Conservation (phyloP, 352 stramenopile genomes). For the Globisporangium alternatum region DNA sequence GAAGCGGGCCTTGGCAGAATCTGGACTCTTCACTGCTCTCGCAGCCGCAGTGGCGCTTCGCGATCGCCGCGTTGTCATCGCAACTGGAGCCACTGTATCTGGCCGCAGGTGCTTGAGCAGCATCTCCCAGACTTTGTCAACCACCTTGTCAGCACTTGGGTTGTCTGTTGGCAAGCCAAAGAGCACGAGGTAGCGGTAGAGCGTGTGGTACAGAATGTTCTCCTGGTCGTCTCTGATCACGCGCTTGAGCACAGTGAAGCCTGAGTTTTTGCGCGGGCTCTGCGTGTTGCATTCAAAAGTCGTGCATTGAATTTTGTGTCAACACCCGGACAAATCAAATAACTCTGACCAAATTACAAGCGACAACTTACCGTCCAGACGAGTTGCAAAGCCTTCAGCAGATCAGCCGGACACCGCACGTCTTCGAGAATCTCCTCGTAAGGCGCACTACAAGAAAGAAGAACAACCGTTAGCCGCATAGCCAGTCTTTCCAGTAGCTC, state of each 20-base stretch:
- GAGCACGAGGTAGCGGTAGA: constrained; percentile 96
- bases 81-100: constrained; percentile 17
- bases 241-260: constrained; percentile 65
- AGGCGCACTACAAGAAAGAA: constrained; percentile 57
- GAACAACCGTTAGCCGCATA: constrained; percentile 5
- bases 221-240: constrained; percentile 64
- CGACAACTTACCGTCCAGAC: constrained; percentile 82
- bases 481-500: neutral
- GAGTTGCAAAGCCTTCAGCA: constrained; percentile 80
- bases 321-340: neutral
- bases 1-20: constrained; percentile 33
- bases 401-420: constrained; percentile 85
- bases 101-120: constrained; percentile 64
- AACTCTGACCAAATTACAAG: neutral
- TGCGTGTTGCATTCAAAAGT: constrained; percentile 4
- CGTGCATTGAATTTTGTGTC: neutral
- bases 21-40: constrained; percentile 7
- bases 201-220: constrained; percentile 91
- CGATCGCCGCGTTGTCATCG: constrained; percentile 7
- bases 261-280: constrained; percentile 49
- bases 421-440: constrained; percentile 98
- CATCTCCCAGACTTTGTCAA: constrained; percentile 56
- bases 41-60: constrained; percentile 17
- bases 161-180: constrained; percentile 88
- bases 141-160: constrained; percentile 34